Conservation (phyloP, 495 filamentous ascomycete species). For the Clohesyomyces aquaticus region DNA sequence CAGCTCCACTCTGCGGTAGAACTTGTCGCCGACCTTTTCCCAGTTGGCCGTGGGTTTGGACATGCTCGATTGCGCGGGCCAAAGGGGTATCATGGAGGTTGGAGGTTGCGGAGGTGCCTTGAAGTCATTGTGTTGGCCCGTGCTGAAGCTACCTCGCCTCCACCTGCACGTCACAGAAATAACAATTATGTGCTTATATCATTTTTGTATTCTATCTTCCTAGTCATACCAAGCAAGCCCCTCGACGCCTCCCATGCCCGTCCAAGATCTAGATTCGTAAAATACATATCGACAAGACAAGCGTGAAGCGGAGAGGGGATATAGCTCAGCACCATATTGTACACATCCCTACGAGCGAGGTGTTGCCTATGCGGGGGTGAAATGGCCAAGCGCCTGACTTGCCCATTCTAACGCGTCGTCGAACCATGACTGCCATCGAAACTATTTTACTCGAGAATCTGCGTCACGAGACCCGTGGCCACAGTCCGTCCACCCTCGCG, state of each 20-base stretch:
- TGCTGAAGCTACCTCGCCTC: too few species aligned
- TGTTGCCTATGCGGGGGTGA: background rate
- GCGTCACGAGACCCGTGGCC: conserved; percentile 40
- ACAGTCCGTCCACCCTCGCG: conserved; percentile 80
- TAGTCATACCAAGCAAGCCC: background rate
- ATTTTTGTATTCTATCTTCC: background rate
- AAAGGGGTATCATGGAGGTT: background rate
- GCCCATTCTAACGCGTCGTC: background rate
- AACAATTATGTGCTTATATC: too few species aligned
- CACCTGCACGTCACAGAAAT: too few species aligned
- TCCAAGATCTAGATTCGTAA: conserved; percentile 2
- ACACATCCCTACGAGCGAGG: background rate
- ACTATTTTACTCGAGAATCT: conserved; percentile 25
- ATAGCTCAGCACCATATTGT: background rate
- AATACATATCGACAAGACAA: background rate
- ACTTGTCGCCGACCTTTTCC: conserved; percentile 87
- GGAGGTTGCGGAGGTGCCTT: too few species aligned
- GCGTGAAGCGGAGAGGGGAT: conserved; percentile 2
- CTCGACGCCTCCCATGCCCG: conserved; percentile 10
- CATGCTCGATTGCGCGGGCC: conserved; percentile 35
- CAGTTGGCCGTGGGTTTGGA: conserved; percentile 81
- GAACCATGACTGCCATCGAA: background rate
- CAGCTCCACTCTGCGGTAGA: conserved; percentile 90
- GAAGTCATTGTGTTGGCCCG: too few species aligned
- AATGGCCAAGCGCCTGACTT: background rate